Base-by-base conservation (phyloP, 2,329 filamentous ascomycete species). In the Fusarium denticulatum region DNA sequence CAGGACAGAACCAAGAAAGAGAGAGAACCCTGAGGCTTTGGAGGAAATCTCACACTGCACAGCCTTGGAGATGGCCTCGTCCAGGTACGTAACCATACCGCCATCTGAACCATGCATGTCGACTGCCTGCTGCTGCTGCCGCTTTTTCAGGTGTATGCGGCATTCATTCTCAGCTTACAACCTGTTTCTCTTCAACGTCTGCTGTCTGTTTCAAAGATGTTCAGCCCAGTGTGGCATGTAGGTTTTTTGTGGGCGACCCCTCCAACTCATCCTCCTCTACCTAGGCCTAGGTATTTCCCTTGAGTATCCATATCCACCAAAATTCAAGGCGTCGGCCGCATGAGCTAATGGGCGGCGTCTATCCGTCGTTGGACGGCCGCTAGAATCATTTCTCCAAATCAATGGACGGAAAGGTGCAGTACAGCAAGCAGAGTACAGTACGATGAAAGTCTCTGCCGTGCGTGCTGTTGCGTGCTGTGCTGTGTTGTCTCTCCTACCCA, bases 321-420 rank as follows among this genome's bases (percentile, higher is more conserved):
- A 65, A 60, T 60, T 73, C 70, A 65, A 73, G 70, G 70, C 69
- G 70, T 61, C 69, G 60, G 69, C 58, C 66, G 70, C 65, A 73
- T 73, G 61, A 60, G 66, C 66, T 73, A 50, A 52, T 69, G 34
- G 56, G 61, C 70, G 56, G 66, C 70, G 61, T 60, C 66, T 66
- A 73, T 73, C 70, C 70, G 61, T 73, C 66, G 70, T 60, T 58
- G 61, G 71, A 73, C 71, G 71, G 66, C 70, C 71, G 66, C 71
- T 73, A 73, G 61, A 71, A 64, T 61, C 18, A 53, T 39, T 60
- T 43, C 37, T 63, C 36, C 36, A 46, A 55, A 46, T 61, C 58
- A 34, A 58, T 45, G 36, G 45, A 32, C 14, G n/a, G 28, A 64
- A 24, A 34, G 61, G 36, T 50, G 30, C 40, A 49, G 34, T 62